These are phyloP conservation scores for Letharia lupina DNA, from an alignment of 495 filamentous ascomycete species.

Conservation along the genomic window DNA sequence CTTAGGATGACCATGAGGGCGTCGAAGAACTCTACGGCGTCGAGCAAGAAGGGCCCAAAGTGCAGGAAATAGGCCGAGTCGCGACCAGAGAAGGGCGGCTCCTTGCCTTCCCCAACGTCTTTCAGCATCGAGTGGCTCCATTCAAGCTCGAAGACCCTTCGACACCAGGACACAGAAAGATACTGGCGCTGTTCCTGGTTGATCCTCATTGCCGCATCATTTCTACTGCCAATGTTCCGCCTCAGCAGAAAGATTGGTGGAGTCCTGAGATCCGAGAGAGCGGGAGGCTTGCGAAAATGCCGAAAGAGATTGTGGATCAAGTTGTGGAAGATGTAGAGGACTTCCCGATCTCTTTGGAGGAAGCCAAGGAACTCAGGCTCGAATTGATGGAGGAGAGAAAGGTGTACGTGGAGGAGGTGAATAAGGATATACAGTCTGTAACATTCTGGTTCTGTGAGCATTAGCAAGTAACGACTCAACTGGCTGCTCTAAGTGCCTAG, in stretches of 20 bases:
- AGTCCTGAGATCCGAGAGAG: conserved; percentile 23
- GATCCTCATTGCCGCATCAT: conserved; percentile 45
- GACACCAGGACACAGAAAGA: conserved; percentile 46
- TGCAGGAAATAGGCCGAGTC: conserved; percentile 35
- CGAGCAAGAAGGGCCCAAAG: conserved; percentile 15
- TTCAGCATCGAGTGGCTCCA: conserved; percentile 45
- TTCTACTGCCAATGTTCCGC: conserved; percentile 48
- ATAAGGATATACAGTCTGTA: not conserved
- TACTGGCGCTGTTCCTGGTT: conserved; percentile 50
- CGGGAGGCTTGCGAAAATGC: conserved; percentile 25
- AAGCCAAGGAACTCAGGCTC: conserved; percentile 38
- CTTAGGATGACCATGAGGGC: conserved; percentile 26
- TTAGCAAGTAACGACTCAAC: not conserved
- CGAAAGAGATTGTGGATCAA: conserved; percentile 36
- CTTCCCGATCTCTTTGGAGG: conserved; percentile 34
- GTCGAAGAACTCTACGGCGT: conserved; percentile 31
- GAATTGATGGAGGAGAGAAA: conserved; percentile 44
- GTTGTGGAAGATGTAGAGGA: conserved; percentile 28
- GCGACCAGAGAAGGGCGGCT: conserved; percentile 29
- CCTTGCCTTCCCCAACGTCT: conserved; percentile 23
- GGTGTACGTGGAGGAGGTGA: conserved; percentile 13
- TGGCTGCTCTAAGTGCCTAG: not conserved
- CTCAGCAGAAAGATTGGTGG: conserved; percentile 40
- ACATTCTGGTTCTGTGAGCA: conserved; percentile 10
- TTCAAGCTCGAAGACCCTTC: conserved; percentile 42